A percentile compares a stretch with the other conserved stretches of the same genome.
Evolutionary conservation across 129 eudicot species (phyloP).

Genomic region (Kitagawia praeruptora): DNA sequence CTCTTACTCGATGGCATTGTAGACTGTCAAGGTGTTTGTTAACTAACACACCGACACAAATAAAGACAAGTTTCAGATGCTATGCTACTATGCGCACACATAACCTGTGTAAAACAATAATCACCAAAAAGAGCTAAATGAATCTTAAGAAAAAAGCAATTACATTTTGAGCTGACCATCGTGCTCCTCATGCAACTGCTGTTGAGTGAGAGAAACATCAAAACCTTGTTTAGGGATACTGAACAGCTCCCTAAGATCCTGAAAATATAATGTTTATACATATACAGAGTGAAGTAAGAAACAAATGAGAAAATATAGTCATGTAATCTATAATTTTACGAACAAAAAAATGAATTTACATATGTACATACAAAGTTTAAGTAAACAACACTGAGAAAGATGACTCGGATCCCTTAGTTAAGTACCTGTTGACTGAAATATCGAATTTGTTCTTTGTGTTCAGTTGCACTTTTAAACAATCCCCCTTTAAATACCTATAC

Average conservation of each 20-base stretch:
- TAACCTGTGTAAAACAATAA: neutral
- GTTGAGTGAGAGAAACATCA: conserved; percentile 81
- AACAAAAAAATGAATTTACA: neutral
- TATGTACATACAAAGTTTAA: neutral
- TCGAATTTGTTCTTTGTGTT: conserved; percentile 90
- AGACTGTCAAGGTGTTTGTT: neutral
- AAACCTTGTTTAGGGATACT: conserved; percentile 86
- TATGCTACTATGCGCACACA: neutral
- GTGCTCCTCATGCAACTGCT: conserved; percentile 87
- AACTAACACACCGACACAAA: neutral
- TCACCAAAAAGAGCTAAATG: neutral
- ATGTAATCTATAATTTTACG: neutral
- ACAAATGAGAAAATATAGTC: neutral
- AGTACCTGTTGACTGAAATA: conserved; percentile 86
- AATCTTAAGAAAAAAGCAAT: neutral
- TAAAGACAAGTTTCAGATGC: neutral
- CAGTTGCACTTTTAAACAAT: conserved; percentile 92
- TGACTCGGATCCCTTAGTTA: neutral
- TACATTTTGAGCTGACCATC: conserved; percentile 64
- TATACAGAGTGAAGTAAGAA: neutral
- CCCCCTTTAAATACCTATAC: conserved; percentile 89
- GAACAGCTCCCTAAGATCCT: conserved; percentile 92
- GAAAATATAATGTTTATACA: conserved; percentile 8
- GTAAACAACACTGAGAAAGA: neutral
- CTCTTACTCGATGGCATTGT: neutral